phyloP scores from a whole-genome alignment of 441 rosid species.

The Populus trichocarpa region DNA sequence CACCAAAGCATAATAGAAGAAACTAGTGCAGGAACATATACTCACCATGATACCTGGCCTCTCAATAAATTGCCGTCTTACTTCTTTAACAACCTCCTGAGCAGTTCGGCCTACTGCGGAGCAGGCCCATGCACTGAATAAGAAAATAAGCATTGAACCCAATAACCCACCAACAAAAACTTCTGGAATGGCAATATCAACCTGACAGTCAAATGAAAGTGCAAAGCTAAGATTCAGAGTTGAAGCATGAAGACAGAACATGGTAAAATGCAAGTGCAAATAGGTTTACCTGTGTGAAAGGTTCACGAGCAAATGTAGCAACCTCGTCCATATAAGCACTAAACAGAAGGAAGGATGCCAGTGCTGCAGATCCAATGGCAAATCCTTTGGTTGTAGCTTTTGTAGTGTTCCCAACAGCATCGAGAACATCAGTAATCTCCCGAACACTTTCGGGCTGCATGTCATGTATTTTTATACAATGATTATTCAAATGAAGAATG shows the following conservation, averaged over 20 bases:
- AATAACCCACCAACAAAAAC: constrained; percentile 91
- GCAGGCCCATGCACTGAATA: constrained; percentile 98
- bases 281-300: constrained; percentile 72
- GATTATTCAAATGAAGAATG: not conserved
- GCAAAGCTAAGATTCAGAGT: not conserved
- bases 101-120: constrained; percentile 98
- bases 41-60: constrained; percentile 99
- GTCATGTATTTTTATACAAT: constrained; percentile 14
- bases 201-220: constrained; percentile 46
- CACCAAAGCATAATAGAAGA: constrained; percentile 3
- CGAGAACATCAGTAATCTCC: constrained; percentile 93
- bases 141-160: constrained; percentile 95
- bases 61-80: constrained; percentile 96
- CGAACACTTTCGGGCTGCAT: constrained; percentile 96
- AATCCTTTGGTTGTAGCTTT: constrained; percentile 99
- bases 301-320: constrained; percentile 63
- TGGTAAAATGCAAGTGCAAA: constrained; percentile 5
- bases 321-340: constrained; percentile 99
- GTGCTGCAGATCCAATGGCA: constrained; percentile 99
- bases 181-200: constrained; percentile 98
- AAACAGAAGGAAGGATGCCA: constrained; percentile 96
- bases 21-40: not conserved
- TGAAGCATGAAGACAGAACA: not conserved
- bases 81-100: constrained; percentile 99
- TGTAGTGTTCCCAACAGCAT: constrained; percentile 98